phyloP scores from a whole-genome alignment of 352 stramenopile species.

The Pythium volutum region DNA sequence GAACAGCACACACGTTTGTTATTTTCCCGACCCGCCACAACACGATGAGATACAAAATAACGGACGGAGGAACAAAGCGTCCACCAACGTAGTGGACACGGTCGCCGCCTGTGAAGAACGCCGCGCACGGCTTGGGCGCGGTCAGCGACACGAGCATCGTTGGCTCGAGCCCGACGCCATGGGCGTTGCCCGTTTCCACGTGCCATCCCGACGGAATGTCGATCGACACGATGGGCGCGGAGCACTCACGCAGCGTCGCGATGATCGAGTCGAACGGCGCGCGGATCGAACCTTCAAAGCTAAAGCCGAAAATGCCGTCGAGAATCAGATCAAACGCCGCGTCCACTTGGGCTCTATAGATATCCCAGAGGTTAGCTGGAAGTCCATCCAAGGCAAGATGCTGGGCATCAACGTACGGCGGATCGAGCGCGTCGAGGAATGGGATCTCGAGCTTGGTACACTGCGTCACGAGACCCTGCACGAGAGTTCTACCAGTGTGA shows the following conservation, averaged over 20 bases:
- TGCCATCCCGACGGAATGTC: conserved; percentile 99
- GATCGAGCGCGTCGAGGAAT: conserved; percentile 54
- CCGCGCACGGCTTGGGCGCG: conserved; percentile 93
- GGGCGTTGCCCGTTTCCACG: conserved; percentile 89
- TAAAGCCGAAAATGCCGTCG: conserved; percentile 99
- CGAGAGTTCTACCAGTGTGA: background rate
- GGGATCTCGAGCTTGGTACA: conserved; percentile 75
- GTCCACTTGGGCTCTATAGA: conserved; percentile 37
- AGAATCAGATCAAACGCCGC: conserved; percentile 90
- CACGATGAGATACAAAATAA: background rate
- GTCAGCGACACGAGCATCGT: conserved; percentile 97
- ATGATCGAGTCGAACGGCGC: conserved; percentile 92
- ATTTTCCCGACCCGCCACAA: no score
- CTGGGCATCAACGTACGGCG: conserved; percentile 31
- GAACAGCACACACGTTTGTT: no score
- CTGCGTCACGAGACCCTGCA: conserved; percentile 68
- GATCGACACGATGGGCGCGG: conserved; percentile 92
- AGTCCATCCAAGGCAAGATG: background rate
- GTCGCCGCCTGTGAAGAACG: conserved; percentile 77
- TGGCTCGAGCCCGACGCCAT: conserved; percentile 77
- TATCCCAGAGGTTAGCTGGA: conserved; percentile 12
- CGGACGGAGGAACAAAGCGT: conserved; percentile 92
- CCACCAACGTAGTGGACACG: conserved; percentile 95
- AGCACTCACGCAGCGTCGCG: conserved; percentile 45
- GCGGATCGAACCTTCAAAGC: conserved; percentile 87